A percentile compares a stretch with the other conserved stretches of the same genome.
Conservation (phyloP, 768 basidiomycete species). For the Agaricus blazei region DNA sequence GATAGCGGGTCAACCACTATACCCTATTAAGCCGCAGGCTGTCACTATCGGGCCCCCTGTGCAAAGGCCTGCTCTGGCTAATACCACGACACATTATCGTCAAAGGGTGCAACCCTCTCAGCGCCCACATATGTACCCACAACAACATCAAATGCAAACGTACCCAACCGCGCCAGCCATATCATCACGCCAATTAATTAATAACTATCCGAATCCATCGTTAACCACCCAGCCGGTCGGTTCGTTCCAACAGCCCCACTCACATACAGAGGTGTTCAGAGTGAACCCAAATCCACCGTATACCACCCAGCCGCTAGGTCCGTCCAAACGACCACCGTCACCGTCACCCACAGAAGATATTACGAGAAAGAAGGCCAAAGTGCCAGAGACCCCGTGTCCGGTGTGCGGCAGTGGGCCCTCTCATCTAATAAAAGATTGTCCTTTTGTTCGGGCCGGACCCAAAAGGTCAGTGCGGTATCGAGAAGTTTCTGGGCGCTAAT, state of each 20-base stretch:
- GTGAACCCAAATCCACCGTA: neutral
- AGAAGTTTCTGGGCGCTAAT: neutral
- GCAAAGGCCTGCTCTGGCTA: conserved; percentile 10
- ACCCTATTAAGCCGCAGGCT: conserved; percentile 37
- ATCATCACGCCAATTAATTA: neutral
- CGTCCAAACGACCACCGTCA: conserved; percentile 29
- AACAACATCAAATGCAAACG: neutral
- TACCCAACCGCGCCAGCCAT: neutral
- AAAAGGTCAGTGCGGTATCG: conserved; percentile 35
- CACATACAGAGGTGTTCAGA: neutral
- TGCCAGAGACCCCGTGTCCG: conserved; percentile 28
- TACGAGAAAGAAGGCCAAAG: conserved; percentile 34
- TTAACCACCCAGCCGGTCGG: conserved; percentile 5
- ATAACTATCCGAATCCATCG: neutral
- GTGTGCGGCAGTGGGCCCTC: conserved; percentile 41
- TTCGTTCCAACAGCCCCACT: conserved; percentile 28
- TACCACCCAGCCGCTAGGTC: conserved; percentile 9
- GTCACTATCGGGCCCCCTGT: conserved; percentile 9
- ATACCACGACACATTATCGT: neutral
- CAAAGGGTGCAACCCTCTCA: neutral
- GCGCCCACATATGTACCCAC: neutral
- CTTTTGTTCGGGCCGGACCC: conserved; percentile 46
- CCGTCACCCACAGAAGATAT: conserved; percentile 18
- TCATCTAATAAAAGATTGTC: conserved; percentile 52
- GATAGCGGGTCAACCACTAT: conserved; percentile 60